Evolutionary conservation across 257 asterid genomes (phyloP).

Genomic region (Rhazya stricta): DNA sequence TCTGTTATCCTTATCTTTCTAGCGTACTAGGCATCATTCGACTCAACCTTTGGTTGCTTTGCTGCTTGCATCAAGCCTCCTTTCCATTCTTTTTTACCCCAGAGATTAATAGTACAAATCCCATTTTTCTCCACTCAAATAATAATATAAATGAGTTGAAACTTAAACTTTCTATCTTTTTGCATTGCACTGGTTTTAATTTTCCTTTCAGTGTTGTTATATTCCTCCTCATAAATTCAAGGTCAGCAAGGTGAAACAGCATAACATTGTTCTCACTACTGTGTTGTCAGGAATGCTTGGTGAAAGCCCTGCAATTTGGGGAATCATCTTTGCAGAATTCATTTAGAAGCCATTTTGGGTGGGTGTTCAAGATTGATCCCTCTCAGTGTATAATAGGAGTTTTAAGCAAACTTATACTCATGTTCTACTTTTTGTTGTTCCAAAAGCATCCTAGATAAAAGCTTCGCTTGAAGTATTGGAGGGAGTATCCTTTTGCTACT

Average conservation of each 20-base stretch:
- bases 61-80: too few species aligned
- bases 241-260: not conserved
- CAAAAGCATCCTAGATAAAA: not conserved
- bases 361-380: constrained; percentile 98
- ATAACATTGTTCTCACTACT: not conserved
- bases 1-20: too few species aligned
- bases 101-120: too few species aligned
- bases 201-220: not conserved
- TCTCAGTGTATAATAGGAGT: constrained; percentile 87
- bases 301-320: constrained; percentile 64
- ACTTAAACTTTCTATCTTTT: not conserved
- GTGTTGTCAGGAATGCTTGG: constrained; percentile 62
- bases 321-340: constrained; percentile 81
- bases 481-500: not conserved
- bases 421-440: not conserved
- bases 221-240: not conserved
- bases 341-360: constrained; percentile 88
- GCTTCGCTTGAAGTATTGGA: not conserved
- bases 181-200: not conserved
- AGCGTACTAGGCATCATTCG: too few species aligned
- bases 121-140: not conserved
- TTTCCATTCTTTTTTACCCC: too few species aligned
- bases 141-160: not conserved
- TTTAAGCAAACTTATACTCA: constrained; percentile 18
- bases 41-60: too few species aligned